Conservation (phyloP, 331 rosid species). For the Malus hybrid region DNA sequence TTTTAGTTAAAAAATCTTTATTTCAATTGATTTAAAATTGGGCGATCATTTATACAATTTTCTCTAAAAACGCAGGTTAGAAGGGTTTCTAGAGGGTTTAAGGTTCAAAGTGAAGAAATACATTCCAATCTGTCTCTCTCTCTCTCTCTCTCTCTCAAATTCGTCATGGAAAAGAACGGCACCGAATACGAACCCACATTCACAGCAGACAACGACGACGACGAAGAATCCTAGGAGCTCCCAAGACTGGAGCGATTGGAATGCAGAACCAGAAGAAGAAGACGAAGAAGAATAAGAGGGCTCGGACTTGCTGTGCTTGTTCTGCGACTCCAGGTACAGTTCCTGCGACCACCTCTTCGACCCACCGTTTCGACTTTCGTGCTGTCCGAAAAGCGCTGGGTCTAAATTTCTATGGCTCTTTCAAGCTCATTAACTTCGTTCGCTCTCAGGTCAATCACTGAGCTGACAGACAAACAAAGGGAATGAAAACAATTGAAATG, state of each 20-base stretch:
- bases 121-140: background rate
- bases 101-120: background rate
- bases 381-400: conserved; percentile 23
- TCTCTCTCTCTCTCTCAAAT: background rate
- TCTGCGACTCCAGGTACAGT: conserved; percentile 50
- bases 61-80: too few relatives aligned
- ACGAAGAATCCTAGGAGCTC: conserved; percentile 19
- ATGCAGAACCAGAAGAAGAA: conserved; percentile 34
- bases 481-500: rapidly evolving
- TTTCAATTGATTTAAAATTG: too few relatives aligned
- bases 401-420: conserved; percentile 69
- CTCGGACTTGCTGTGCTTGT: conserved; percentile 41
- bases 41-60: too few relatives aligned
- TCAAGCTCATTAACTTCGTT: conserved; percentile 78
- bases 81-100: conserved; percentile 3
- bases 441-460: conserved; percentile 50
- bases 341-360: conserved; percentile 33
- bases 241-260: conserved; percentile 53
- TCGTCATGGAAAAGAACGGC: background rate
- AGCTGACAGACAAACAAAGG: background rate
- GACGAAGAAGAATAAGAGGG: conserved; percentile 38
- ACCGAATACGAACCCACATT: background rate
- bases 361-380: conserved; percentile 62
- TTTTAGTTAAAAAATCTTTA: too few relatives aligned
- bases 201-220: conserved; percentile 18